phyloP scores from a whole-genome alignment of 2,329 filamentous ascomycete species.

The Trichoderma polysporum region DNA sequence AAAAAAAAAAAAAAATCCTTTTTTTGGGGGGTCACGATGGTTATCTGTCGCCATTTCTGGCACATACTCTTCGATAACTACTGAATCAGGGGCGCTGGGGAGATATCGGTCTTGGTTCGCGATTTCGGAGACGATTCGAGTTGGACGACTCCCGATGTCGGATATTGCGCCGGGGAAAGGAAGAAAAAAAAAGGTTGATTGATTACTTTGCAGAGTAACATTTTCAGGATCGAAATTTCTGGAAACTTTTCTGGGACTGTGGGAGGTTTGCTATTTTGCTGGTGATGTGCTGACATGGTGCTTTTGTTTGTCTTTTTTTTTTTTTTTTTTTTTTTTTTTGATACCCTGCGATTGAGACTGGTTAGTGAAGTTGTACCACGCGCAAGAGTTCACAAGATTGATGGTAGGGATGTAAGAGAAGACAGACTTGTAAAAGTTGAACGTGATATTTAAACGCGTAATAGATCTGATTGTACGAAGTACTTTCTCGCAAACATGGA shows the following conservation, averaged over 20 bases:
- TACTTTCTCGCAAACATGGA: background rate
- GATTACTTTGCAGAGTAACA: background rate
- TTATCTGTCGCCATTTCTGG: background rate
- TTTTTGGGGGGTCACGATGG: background rate
- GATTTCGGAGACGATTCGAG: background rate
- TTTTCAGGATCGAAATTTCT: background rate
- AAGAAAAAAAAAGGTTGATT: background rate
- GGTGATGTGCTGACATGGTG: background rate
- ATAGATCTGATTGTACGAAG: background rate
- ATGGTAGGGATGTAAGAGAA: background rate
- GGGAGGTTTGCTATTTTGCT: background rate
- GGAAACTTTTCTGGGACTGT: background rate
- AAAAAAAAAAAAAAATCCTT: background rate
- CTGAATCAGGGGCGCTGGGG: background rate
- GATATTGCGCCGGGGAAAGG: background rate
- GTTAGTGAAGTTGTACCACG: background rate
- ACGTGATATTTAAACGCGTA: background rate
- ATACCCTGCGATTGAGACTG: background rate
- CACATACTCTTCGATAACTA: background rate
- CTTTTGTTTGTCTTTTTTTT: background rate
- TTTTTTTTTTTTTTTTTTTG: background rate
- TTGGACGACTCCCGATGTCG: background rate
- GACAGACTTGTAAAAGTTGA: background rate
- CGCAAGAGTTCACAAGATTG: background rate
- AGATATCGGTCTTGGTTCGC: constrained; percentile 6